Conservation (phyloP, 2,329 filamentous ascomycete species). For the Cytospora piceicola region DNA sequence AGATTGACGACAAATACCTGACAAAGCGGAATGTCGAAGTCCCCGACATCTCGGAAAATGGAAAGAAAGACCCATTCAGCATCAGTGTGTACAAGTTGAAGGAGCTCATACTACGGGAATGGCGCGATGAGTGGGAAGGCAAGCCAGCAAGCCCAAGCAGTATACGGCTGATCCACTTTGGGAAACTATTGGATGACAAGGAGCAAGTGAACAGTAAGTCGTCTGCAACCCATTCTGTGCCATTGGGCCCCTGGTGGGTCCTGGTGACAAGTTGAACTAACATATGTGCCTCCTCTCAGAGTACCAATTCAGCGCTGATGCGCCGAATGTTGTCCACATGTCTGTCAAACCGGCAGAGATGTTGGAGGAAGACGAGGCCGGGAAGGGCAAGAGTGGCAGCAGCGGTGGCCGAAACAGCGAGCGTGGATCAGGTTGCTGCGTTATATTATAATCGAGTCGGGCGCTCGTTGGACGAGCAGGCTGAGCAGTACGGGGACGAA, state of each 20-base stretch:
- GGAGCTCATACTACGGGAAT: slow-evolving; percentile 90
- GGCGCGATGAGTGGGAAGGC: slow-evolving; percentile 89
- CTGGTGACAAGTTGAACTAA: background rate
- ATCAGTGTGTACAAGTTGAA: slow-evolving; percentile 95
- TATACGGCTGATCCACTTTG: slow-evolving; percentile 90
- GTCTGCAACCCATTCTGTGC: background rate
- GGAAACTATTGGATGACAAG: slow-evolving; percentile 89
- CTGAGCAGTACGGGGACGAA: background rate
- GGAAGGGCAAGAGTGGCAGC: slow-evolving; percentile 60
- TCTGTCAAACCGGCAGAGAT: slow-evolving; percentile 86
- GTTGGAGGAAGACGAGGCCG: slow-evolving; percentile 78
- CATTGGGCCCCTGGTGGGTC: background rate
- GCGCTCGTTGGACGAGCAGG: background rate
- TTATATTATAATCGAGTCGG: slow-evolving; percentile 49
- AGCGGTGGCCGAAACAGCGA: slow-evolving; percentile 47
- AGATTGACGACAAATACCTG: slow-evolving; percentile 85
- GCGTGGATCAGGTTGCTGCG: slow-evolving; percentile 52
- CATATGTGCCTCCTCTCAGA: slow-evolving; percentile 53
- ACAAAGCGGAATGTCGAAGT: slow-evolving; percentile 78
- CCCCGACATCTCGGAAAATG: slow-evolving; percentile 63
- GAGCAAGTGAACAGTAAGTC: slow-evolving; percentile 77
- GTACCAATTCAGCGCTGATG: slow-evolving; percentile 74
- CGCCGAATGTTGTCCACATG: slow-evolving; percentile 91
- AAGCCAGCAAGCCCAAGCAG: slow-evolving; percentile 84
- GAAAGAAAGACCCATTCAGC: slow-evolving; percentile 76